Percentiles rank a stretch among this genome's conserved stretches.
phyloP scores from a whole-genome alignment of 2,329 filamentous ascomycete species.

The Alternaria triticimaculans region DNA sequence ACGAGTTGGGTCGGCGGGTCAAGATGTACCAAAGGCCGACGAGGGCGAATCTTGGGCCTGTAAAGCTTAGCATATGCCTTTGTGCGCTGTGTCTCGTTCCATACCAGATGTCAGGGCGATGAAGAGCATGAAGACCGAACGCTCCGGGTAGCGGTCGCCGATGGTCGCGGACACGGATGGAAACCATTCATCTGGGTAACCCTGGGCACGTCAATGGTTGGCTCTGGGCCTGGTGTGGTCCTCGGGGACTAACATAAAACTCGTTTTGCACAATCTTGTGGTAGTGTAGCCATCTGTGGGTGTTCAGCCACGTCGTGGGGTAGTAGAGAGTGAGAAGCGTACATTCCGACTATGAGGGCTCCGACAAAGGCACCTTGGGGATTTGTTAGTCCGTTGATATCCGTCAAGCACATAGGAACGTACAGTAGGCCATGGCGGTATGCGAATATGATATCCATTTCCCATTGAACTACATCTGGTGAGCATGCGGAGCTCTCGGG shows the following conservation, averaged over 20 bases:
- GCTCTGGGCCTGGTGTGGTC: background rate
- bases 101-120: constrained; percentile 92
- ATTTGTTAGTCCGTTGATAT: constrained; percentile 17
- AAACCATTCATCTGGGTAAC: constrained; percentile 86
- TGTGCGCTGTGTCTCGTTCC: background rate
- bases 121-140: constrained; percentile 95
- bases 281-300: constrained; percentile 76
- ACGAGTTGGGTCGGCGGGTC: constrained; percentile 75
- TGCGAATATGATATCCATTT: constrained; percentile 91
- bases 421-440: constrained; percentile 82
- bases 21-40: constrained; percentile 92
- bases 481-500: constrained; percentile 35
- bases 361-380: constrained; percentile 78
- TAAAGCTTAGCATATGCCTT: constrained; percentile 14
- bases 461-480: constrained; percentile 69
- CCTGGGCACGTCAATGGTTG: constrained; percentile 37
- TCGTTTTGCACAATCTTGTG: constrained; percentile 98
- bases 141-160: constrained; percentile 94
- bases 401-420: background rate
- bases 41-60: constrained; percentile 87
- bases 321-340: constrained; percentile 12
- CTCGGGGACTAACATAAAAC: constrained; percentile 66
- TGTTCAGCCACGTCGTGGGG: constrained; percentile 29
- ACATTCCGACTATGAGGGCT: constrained; percentile 77
- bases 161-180: constrained; percentile 96